Evolutionary conservation across 768 basidiomycete genomes (phyloP).

Genomic region (Flagelloscypha sp.): DNA sequence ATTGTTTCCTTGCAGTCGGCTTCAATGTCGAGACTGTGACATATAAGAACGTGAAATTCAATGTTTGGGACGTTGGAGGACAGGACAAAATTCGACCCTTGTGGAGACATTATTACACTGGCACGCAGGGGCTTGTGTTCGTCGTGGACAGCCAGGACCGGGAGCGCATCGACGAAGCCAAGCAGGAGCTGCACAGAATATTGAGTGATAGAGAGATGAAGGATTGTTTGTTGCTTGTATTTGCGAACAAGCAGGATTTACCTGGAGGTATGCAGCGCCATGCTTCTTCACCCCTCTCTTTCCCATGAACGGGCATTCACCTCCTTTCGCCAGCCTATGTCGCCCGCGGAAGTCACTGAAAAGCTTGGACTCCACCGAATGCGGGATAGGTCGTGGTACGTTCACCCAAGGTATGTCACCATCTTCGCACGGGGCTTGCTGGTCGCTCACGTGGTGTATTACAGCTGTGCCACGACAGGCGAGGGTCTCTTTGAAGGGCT

Average conservation of each 20-base stretch:
- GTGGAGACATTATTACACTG: slow-evolving; percentile 99
- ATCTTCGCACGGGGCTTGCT: slow-evolving; percentile 3
- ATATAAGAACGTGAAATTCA: slow-evolving; percentile 97
- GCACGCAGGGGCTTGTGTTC: slow-evolving; percentile 96
- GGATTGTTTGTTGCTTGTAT: slow-evolving; percentile 93
- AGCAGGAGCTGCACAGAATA: slow-evolving; percentile 92
- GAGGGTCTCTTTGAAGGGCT: slow-evolving; percentile 96
- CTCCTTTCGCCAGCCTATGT: slow-evolving; percentile 66
- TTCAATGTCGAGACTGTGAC: slow-evolving; percentile 99
- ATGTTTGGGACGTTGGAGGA: slow-evolving; percentile 97
- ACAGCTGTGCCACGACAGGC: slow-evolving; percentile 90
- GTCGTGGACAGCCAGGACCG: slow-evolving; percentile 96
- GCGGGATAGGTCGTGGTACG: slow-evolving; percentile 98
- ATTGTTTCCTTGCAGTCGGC: slow-evolving; percentile 52
- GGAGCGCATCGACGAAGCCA: slow-evolving; percentile 93
- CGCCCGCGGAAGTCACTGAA: slow-evolving; percentile 98
- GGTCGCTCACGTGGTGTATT: slow-evolving; percentile 4
- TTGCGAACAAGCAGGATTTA: slow-evolving; percentile 98
- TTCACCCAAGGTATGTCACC: slow-evolving; percentile 81
- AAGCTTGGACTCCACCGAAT: slow-evolving; percentile 92
- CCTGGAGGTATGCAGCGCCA: slow-evolving; percentile 66
- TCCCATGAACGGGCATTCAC: slow-evolving; percentile 1
- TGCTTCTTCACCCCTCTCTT: slow-evolving; percentile 1
- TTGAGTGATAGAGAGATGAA: slow-evolving; percentile 97
- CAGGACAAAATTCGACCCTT: slow-evolving; percentile 98